These are phyloP conservation scores for Fraxinus angustifolia DNA, from an alignment of 305 asterid species.

Conservation along the genomic window DNA sequence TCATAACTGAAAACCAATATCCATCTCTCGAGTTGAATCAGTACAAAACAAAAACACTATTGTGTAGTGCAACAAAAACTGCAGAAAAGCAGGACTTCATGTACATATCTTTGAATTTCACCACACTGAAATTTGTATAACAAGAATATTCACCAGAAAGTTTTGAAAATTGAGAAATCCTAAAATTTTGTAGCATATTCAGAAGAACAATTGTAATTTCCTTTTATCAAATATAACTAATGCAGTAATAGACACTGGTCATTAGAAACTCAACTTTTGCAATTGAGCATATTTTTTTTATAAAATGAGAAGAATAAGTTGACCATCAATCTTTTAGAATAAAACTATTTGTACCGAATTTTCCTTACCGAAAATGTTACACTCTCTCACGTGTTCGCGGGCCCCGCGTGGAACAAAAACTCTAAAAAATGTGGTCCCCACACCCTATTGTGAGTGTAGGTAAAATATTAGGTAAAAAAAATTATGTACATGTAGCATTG, in stretches of 20 bases:
- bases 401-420: too few species aligned
- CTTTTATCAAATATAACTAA: background rate
- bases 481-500: too few species aligned
- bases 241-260: background rate
- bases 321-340: background rate
- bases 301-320: background rate
- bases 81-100: background rate
- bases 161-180: background rate
- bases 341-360: too few species aligned
- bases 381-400: too few species aligned
- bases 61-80: background rate
- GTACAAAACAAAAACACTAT: background rate
- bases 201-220: background rate
- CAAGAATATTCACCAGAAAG: background rate
- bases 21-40: background rate
- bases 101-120: background rate
- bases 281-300: background rate
- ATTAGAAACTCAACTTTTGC: background rate
- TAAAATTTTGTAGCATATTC: background rate
- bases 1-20: background rate
- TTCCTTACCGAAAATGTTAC: too few species aligned
- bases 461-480: too few species aligned
- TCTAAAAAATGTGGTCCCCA: too few species aligned
- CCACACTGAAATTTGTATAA: background rate
- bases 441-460: too few species aligned